phyloP scores from a whole-genome alignment of 225 moss, liverwort and hornwort species.

The Takakia lepidozioides region DNA sequence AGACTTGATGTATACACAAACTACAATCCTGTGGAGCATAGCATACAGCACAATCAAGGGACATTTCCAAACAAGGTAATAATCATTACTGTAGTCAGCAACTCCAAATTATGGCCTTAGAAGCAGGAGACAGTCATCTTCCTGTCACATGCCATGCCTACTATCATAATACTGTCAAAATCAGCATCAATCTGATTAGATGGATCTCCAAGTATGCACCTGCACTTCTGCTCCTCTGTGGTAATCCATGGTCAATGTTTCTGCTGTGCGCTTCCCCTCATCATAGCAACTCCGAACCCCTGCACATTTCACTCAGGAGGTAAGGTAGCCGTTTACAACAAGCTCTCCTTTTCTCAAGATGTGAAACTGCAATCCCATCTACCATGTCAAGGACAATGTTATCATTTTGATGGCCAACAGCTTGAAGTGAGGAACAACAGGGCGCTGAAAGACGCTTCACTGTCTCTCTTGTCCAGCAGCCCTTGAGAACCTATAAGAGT shows the following conservation, averaged over 20 bases:
- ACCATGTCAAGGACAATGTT: not conserved
- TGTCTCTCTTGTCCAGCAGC: not conserved
- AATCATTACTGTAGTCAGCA: not conserved
- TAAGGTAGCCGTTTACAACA: not conserved
- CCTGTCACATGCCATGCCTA: no score
- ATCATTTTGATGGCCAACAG: not conserved
- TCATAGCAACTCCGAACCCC: conserved; percentile 5
- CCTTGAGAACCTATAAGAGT: not conserved
- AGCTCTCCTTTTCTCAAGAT: no score
- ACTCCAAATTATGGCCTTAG: not conserved
- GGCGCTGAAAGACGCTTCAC: no score
- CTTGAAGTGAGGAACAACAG: no score
- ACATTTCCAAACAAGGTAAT: not conserved
- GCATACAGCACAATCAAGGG: not conserved
- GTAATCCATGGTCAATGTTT: conserved; percentile 5
- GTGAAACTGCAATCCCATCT: not conserved
- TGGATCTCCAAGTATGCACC: not conserved
- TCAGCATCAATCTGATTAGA: no score
- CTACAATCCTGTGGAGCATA: no score
- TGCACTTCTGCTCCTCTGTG: conserved; percentile 2
- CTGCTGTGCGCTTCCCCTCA: conserved; percentile 3
- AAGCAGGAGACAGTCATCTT: not conserved
- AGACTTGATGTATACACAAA: no score
- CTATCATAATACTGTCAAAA: no score
- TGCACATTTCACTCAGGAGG: not conserved